Percentiles rank a stretch among this genome's conserved stretches.
Evolutionary conservation across 805 yeast genomes (phyloP).

Genomic region (Candida nanaspora): DNA sequence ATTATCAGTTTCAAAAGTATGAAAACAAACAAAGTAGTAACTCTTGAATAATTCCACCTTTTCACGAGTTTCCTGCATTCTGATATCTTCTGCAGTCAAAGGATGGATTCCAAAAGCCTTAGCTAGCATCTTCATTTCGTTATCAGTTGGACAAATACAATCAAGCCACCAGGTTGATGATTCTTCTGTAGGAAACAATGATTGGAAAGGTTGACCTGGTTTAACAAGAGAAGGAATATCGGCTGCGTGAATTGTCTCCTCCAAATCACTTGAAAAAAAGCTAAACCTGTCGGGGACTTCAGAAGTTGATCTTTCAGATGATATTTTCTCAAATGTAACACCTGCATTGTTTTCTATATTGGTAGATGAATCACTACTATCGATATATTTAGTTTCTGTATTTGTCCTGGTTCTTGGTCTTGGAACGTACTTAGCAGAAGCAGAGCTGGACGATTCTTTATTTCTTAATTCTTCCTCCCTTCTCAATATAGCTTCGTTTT

Average conservation of each 20-base stretch:
- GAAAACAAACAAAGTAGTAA: constrained; percentile 94
- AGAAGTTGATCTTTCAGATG: background rate
- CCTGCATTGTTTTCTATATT: background rate
- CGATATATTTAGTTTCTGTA: background rate
- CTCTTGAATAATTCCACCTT: constrained; percentile 87
- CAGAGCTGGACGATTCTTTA: constrained; percentile 34
- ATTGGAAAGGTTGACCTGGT: constrained; percentile 58
- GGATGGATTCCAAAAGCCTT: constrained; percentile 98
- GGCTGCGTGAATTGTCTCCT: constrained; percentile 84
- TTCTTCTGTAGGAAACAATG: constrained; percentile 52
- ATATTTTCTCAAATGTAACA: constrained; percentile 1
- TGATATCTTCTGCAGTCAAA: constrained; percentile 92
- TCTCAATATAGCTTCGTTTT: constrained; percentile 29
- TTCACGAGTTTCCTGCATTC: constrained; percentile 95
- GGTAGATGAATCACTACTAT: background rate
- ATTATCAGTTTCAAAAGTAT: constrained; percentile 82
- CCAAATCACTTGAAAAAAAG: constrained; percentile 73
- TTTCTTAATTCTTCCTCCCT: constrained; percentile 25
- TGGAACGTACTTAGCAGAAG: constrained; percentile 63
- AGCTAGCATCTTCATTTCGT: constrained; percentile 86
- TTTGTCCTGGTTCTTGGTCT: constrained; percentile 5
- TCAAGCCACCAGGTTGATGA: constrained; percentile 95
- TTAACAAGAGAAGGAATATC: constrained; percentile 71
- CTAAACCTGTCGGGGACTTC: constrained; percentile 67
- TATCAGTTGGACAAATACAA: constrained; percentile 88